Evolutionary conservation across 2,329 filamentous ascomycete species (phyloP).

Genomic region (Aspergillus versicolor): DNA sequence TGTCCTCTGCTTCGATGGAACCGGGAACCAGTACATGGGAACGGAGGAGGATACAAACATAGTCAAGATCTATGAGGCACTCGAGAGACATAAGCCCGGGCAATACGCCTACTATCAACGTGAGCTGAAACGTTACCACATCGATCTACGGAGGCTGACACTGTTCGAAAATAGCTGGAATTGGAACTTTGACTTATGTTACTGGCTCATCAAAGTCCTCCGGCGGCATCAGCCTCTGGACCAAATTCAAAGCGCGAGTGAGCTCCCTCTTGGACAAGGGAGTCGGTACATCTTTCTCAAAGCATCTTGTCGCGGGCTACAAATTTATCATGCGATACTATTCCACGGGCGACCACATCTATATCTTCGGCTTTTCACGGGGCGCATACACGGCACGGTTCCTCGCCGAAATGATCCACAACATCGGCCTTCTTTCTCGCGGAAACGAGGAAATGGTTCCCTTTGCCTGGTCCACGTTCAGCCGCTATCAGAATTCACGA

Average conservation of each 20-base stretch:
- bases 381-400: conserved; percentile 15
- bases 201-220: conserved; percentile 1
- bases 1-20: conserved; percentile 15
- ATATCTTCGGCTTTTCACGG: conserved; percentile 16
- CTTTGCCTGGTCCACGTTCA: conserved; percentile 45
- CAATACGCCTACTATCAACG: conserved; percentile 13
- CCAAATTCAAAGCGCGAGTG: conserved; percentile 2
- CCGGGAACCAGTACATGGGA: conserved; percentile 11
- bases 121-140: not conserved
- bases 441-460: conserved; percentile 57
- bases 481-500: conserved; percentile 33
- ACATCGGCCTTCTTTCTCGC: conserved; percentile 43
- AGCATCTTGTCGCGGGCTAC: conserved; percentile 6
- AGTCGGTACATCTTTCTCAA: conserved; percentile 7
- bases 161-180: not conserved
- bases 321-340: conserved; percentile 12
- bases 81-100: conserved; percentile 4
- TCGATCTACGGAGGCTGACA: not conserved
- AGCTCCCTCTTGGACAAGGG: conserved; percentile 7
- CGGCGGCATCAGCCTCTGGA: conserved; percentile 2
- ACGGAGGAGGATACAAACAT: conserved; percentile 14
- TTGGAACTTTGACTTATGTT: conserved; percentile 11
- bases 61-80: conserved; percentile 14
- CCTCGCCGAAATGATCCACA: conserved; percentile 14
- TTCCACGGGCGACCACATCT: conserved; percentile 12